Base-by-base conservation (phyloP, 257 asterid genomes). In the Scutellaria baicalensis region DNA sequence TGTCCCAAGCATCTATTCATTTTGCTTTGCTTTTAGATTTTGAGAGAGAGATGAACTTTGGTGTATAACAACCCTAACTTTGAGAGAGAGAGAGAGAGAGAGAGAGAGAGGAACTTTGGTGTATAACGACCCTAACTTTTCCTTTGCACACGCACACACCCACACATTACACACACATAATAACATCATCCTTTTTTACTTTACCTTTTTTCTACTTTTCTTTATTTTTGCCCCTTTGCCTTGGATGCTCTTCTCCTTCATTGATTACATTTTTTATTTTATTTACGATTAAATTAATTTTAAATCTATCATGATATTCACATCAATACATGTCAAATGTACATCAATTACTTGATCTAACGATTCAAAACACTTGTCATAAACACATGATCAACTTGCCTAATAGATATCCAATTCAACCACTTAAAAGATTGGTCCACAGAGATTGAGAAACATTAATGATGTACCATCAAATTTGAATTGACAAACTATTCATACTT, bases 191-290 rank as follows among this genome's bases (percentile, higher is more conserved):
- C 62, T 61, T 58, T 79, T 47, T 74, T 62, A 7, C 76, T 60
- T 81, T 76, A 48, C 59, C 51, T 77, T 79, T 87, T 83, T 64
- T 64, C 71, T 71, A 60, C 83, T 77, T 81, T 84, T 73, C 73
- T 33, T 75, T 75, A 35, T 43, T 56, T 57, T 43, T 33, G 12
- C 43, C 54, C 36, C 71, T 67, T 77, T 79, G 83, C 82, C 75
- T 82, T 64, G 88, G 92, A 81, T 87, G 75, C 92, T 77, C 75
- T 59, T 69, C 16, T 33, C 23, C 35, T 59, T 50, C 45, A 13
- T 13, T 7, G 39, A 44, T 1, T 62, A 67, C 47, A 13, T 52
- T 54, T 68, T 36, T 16, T 71, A 70, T 79, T 77, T 23, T 78
- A 40, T 11, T 47, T 51, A 1, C 5, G 0, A 3, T 59, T 33